Evolutionary conservation across 139 green algal genomes (phyloP).

Genomic region (Trebouxia sp.): DNA sequence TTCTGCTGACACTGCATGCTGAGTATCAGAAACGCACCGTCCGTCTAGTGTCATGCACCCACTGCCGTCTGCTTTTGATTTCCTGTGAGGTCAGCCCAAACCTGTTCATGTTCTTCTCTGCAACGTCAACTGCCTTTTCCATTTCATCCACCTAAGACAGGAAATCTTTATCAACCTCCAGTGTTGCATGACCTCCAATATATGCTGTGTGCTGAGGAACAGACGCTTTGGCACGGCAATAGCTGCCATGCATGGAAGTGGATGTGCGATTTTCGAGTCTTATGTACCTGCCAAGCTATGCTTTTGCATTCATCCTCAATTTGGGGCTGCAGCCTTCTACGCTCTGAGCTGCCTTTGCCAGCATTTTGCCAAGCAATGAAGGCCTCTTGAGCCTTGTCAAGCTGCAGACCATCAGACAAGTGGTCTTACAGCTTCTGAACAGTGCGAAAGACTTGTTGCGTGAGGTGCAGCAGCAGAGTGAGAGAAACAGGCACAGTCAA

Average conservation of each 20-base stretch:
- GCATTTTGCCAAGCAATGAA: conserved; percentile 35
- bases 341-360: conserved; percentile 29
- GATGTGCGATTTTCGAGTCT: no score
- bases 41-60: conserved; percentile 61
- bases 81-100: conserved; percentile 78
- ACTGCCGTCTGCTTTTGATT: conserved; percentile 65
- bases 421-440: no score
- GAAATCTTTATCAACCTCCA: no score
- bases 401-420: conserved; percentile 25
- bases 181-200: no score
- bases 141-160: conserved; percentile 73
- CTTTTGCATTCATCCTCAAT: conserved; percentile 58
- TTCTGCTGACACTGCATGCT: not conserved
- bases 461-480: not conserved
- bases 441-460: not conserved
- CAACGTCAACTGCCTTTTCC: conserved; percentile 70
- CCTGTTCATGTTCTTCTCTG: conserved; percentile 70
- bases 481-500: no score
- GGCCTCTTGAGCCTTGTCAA: conserved; percentile 38
- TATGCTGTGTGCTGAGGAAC: no score
- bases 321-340: conserved; percentile 33
- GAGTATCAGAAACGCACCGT: conserved; percentile 39
- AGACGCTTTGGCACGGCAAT: no score
- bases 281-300: conserved; percentile 44
- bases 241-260: no score